Base-by-base conservation (phyloP, 1,139 yeast species). In the Candida tropicalis region DNA sequence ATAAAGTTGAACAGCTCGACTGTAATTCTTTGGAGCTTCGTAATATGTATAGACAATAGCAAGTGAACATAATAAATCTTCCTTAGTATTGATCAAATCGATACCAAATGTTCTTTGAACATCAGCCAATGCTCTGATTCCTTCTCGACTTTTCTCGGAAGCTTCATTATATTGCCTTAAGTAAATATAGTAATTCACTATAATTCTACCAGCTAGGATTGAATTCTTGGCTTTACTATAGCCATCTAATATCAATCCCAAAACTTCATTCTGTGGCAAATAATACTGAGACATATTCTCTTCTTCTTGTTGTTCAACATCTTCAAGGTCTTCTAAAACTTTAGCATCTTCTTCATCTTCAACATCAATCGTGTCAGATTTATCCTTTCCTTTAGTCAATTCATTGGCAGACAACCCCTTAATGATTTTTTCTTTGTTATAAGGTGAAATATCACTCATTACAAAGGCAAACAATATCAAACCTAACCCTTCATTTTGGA, bases 1-100 rank as follows among this genome's bases (percentile, higher is more conserved):
- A 60, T 86, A 93, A 22, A 90, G 65, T 38, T 79, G 80, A 35
- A 87, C 60, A 0, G 99, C 98, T 31, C 84, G 73, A 8, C 78
- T 73, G 57, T 81, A 89, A 61, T 91, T 87, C 60, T 89, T 89
- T 5, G 98, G 99, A 0, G 97, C 87, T 59, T 91, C 96, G 58
- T 83, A 78, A 57, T 87, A 85, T 0, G 96, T 88, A 56, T 89
- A 87, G 0, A 87, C 77, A 2, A 84, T 78, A 0, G 95, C 98
- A 43, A 88, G 70, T 13, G 80, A 73, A 39, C 90, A 75, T 18
- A 85, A 70, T 20, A 88, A 66, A 43, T 83, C 86, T 43, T 75
- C 76, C 50, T 76, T 79, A 0, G 90, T 72, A 48, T 81, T 67
- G 1, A 60, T 58, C 38, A 87, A 70, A 16, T 65, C 59, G 6